phyloP scores from a whole-genome alignment of 1,139 yeast species.

The Hansenula lynferdii region DNA sequence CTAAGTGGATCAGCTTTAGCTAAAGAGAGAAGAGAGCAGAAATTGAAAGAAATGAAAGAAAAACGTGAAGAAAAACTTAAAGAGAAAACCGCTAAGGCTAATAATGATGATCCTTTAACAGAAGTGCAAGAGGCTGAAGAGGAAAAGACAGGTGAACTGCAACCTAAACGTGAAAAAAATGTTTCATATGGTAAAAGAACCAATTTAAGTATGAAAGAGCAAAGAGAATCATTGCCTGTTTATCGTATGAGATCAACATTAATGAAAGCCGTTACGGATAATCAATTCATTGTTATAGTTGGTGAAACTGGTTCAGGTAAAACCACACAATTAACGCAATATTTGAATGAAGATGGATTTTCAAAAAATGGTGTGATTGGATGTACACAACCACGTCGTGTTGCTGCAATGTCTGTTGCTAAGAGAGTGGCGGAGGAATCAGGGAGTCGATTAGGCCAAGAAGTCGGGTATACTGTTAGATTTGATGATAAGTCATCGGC shows the following conservation, averaged over 20 bases:
- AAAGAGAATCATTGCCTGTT: constrained; percentile 71
- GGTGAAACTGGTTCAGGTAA: constrained; percentile 99
- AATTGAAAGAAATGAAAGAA: constrained; percentile 45
- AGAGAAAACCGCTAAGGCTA: constrained; percentile 6
- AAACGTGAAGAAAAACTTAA: constrained; percentile 27
- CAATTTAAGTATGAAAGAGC: constrained; percentile 47
- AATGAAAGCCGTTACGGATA: constrained; percentile 48
- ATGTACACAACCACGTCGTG: constrained; percentile 72
- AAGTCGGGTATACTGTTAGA: constrained; percentile 64
- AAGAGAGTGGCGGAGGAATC: constrained; percentile 66
- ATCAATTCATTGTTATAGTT: constrained; percentile 81
- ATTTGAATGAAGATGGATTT: constrained; percentile 77
- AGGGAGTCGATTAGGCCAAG: constrained; percentile 52
- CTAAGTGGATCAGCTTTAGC: constrained; percentile 70
- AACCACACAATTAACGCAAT: constrained; percentile 92
- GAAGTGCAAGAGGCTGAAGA: constrained; percentile 19
- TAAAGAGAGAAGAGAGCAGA: constrained; percentile 58
- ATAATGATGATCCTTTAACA: constrained; percentile 23
- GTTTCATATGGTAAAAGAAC: constrained; percentile 53
- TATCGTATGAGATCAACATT: constrained; percentile 55
- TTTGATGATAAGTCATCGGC: constrained; percentile 57
- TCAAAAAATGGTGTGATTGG: constrained; percentile 53
- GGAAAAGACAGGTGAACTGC: constrained; percentile 43
- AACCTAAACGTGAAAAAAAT: constrained; percentile 33
- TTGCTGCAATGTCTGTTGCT: constrained; percentile 69